Evolutionary conservation across 2,329 filamentous ascomycete genomes (phyloP), one percentile per base, ranked within the genome.

Genomic region (Sordariomycetes sp.): DNA sequence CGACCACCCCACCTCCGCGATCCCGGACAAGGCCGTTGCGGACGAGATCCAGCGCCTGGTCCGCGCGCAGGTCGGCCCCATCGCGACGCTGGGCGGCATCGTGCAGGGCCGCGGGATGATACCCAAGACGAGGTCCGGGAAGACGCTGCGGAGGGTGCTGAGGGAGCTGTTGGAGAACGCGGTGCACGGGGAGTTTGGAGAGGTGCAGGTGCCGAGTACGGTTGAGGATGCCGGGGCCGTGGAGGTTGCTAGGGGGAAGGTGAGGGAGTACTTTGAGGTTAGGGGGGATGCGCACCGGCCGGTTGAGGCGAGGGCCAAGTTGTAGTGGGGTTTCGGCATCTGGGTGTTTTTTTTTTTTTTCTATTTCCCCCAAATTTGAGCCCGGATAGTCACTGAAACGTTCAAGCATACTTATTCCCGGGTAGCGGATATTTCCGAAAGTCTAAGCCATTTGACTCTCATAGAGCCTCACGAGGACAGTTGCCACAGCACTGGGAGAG

Each of bases 41-140:
- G 61, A 64, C n/a, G 87, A 91, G 67, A 81, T 94, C 48, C 89
- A 94, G 63, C 72, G 69, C 34, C 76, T 85, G 3, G 85, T 96
- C 2, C 84, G 90, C 28, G 76, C 78, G 36, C 88, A 95, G 65
- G 94, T 97, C 57, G 91, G 91, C 7, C 83, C 88, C 24, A 96
- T 97, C 61, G 91, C 92, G 1, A 82, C 82, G 1, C 77, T 97
- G 0, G 90, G 90, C 10, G 91, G 91, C 2, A 86, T 96, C 65
- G 87, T 96, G 56, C 87, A 90, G 62, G 89, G 89, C 45, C 84
- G 83, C 62, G 85, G 85, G 17, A 91, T 95, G 78, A 96, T 96
- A 56, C 91, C 92, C 6, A 91, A 91, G 74, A 96, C 92, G 17
- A 74, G 91, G 32, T 90, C 86, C n/a, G 92, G 92, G 32, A 97